Conservation (phyloP, 352 stramenopile species). For the Pythium monospermum region DNA sequence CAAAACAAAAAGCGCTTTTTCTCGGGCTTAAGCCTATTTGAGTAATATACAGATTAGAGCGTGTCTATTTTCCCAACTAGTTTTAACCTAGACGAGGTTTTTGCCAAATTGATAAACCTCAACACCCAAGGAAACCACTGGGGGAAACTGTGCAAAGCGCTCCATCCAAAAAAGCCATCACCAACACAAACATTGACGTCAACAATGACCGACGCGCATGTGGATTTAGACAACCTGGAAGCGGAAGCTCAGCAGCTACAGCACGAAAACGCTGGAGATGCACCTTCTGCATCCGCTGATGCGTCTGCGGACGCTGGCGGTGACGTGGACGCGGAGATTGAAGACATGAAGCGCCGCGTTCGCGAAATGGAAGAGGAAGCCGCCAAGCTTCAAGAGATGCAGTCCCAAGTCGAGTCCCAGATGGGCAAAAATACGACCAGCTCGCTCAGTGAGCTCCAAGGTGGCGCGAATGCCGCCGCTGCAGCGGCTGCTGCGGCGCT, state of each 20-base stretch:
- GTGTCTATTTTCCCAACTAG: conserved; percentile 6
- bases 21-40: too few species aligned
- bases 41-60: background rate
- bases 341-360: conserved; percentile 81
- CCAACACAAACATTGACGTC: conserved; percentile 11
- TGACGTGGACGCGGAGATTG: conserved; percentile 64
- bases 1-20: too few species aligned
- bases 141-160: too few species aligned
- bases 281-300: background rate
- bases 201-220: conserved; percentile 21
- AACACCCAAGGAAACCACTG: conserved; percentile 7
- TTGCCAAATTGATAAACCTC: conserved; percentile 2
- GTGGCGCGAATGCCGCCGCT: conserved; percentile 7
- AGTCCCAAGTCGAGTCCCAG: conserved; percentile 75
- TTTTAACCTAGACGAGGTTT: conserved; percentile 9
- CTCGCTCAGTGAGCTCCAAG: conserved; percentile 38
- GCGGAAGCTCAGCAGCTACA: conserved; percentile 38
- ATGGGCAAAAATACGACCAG: conserved; percentile 62
- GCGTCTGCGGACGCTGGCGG: conserved; percentile 20
- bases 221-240: conserved; percentile 50
- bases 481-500: conserved; percentile 22
- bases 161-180: conserved; percentile 4
- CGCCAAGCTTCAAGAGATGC: conserved; percentile 80
- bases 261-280: conserved; percentile 11
- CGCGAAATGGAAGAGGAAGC: conserved; percentile 81